phyloP scores from a whole-genome alignment of 768 basidiomycete genomes.

The Hortiboletus flavorubellus region DNA sequence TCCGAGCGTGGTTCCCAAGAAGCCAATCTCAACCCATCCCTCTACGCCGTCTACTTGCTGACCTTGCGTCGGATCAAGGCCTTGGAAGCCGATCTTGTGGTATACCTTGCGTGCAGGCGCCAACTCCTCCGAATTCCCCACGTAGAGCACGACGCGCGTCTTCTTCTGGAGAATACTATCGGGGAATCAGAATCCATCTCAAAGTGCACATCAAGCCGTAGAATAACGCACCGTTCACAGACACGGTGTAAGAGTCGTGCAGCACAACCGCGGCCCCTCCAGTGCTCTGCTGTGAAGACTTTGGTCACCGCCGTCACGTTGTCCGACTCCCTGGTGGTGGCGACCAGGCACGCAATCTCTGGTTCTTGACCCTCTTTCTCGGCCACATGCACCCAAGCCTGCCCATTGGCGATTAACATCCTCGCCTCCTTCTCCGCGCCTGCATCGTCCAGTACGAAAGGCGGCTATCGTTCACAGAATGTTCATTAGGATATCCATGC shows the following conservation, averaged over 20 bases:
- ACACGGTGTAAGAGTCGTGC: conserved; percentile 58
- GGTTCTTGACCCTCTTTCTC: conserved; percentile 14
- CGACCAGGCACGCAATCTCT: conserved; percentile 63
- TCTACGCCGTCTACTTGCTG: conserved; percentile 15
- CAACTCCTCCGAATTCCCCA: conserved; percentile 37
- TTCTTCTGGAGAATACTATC: conserved; percentile 36
- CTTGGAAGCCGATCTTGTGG: conserved; percentile 22
- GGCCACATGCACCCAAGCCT: conserved; percentile 60
- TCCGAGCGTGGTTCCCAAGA: conserved; percentile 11
- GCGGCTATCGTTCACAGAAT: conserved; percentile 37
- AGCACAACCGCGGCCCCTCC: conserved; percentile 56
- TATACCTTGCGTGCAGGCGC: conserved; percentile 21
- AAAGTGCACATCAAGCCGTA: background rate
- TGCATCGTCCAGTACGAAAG: conserved; percentile 47
- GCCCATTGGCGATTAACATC: conserved; percentile 41
- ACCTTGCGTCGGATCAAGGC: conserved; percentile 3
- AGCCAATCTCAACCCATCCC: conserved; percentile 19
- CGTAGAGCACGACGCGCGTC: conserved; percentile 50
- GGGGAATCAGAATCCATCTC: conserved; percentile 1
- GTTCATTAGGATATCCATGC: background rate
- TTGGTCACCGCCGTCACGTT: conserved; percentile 66
- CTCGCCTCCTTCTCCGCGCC: conserved; percentile 50
- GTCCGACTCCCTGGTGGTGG: conserved; percentile 60
- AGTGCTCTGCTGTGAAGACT: conserved; percentile 57
- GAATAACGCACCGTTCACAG: conserved; percentile 45